Evolutionary conservation across 305 asterid genomes (phyloP).

Genomic region (Fraxinus angustifolia): DNA sequence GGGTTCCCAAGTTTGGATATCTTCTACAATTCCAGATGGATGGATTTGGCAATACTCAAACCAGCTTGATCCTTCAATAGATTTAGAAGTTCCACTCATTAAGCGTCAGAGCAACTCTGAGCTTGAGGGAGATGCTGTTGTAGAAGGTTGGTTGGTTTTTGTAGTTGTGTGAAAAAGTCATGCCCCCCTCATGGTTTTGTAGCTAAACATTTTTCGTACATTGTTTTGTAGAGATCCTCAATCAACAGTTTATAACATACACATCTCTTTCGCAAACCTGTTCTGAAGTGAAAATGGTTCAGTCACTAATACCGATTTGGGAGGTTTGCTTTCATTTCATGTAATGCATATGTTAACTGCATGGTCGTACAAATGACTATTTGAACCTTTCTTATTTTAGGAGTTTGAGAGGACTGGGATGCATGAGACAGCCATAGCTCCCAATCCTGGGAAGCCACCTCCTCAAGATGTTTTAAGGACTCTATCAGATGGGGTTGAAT

Average conservation of each 20-base stretch:
- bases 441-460: constrained; percentile 59
- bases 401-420: constrained; percentile 70
- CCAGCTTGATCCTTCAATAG: constrained; percentile 44
- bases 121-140: constrained; percentile 90
- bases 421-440: constrained; percentile 46
- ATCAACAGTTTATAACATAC: constrained; percentile 60
- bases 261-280: constrained; percentile 68
- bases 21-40: constrained; percentile 78
- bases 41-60: constrained; percentile 69
- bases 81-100: constrained; percentile 39
- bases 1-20: constrained; percentile 57
- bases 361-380: constrained; percentile 20
- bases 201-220: constrained; percentile 15
- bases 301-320: constrained; percentile 94
- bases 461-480: constrained; percentile 68
- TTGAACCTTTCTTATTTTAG: constrained; percentile 39
- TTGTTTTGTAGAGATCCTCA: constrained; percentile 65
- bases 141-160: constrained; percentile 59
- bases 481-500: constrained; percentile 58
- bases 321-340: constrained; percentile 59
- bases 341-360: constrained; percentile 15
- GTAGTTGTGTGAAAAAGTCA: constrained; percentile 16
- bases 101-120: constrained; percentile 80
- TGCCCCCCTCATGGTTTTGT: constrained; percentile 16
- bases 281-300: constrained; percentile 81